A percentile compares a stretch with the other conserved stretches of the same genome.
These are phyloP conservation scores for Calonectria honghensis DNA, from an alignment of 2,329 filamentous ascomycete species.

Conservation along the genomic window DNA sequence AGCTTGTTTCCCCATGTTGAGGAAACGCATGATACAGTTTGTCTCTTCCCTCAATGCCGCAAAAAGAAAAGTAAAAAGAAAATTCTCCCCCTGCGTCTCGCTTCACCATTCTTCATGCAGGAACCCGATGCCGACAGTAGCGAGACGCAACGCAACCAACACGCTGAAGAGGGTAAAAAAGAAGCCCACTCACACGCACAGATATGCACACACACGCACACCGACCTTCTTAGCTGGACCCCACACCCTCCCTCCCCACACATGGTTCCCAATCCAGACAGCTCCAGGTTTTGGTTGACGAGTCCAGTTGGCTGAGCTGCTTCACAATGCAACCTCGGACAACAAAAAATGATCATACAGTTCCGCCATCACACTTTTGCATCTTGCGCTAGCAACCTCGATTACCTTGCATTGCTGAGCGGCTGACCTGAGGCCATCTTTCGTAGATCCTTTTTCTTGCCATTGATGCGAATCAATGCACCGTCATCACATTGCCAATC, in stretches of 20 bases:
- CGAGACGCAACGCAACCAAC: conserved; percentile 38
- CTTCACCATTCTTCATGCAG: conserved; percentile 51
- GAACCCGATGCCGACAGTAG: conserved; percentile 47
- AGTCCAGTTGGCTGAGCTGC: not conserved
- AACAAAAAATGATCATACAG: not conserved
- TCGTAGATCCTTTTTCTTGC: not conserved
- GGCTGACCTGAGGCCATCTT: not conserved
- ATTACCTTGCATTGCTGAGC: conserved; percentile 13
- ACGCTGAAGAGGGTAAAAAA: conserved; percentile 3
- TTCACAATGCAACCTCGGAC: conserved; percentile 22
- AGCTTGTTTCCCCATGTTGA: conserved; percentile 30
- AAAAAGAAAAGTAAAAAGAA: conserved; percentile 1
- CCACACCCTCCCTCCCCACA: conserved; percentile 12
- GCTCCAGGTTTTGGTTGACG: conserved; percentile 3
- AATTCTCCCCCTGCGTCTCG: conserved; percentile 45
- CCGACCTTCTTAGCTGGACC: conserved; percentile 16
- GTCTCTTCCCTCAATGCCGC: not conserved
- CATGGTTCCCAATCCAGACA: conserved; percentile 7
- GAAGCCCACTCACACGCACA: conserved; percentile 19
- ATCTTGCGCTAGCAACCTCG: conserved; percentile 7
- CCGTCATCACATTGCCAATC: not conserved
- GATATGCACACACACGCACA: conserved; percentile 30
- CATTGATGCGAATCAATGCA: not conserved
- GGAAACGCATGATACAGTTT: conserved; percentile 36
- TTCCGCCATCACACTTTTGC: conserved; percentile 16